Evolutionary conservation across 306 rosid species (phyloP).

Genomic region (Malus sieversii): DNA sequence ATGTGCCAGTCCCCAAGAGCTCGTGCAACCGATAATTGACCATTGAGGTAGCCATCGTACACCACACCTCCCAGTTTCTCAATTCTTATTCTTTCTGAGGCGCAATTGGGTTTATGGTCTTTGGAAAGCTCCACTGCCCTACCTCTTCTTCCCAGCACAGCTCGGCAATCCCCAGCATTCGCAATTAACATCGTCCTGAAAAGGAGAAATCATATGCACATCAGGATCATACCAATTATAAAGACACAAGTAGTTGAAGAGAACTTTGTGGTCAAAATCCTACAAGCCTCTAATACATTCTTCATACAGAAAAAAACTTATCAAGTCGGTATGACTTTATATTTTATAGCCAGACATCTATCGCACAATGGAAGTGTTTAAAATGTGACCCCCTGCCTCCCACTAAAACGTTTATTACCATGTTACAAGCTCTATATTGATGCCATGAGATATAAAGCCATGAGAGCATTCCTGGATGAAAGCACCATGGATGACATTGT

Average conservation of each 20-base stretch:
- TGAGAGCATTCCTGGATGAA: not conserved
- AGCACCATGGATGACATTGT: not conserved
- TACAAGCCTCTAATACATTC: not conserved
- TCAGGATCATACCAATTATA: not conserved
- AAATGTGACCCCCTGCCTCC: slow-evolving; percentile 4
- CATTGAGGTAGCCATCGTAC: slow-evolving; percentile 20
- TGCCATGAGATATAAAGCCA: not conserved
- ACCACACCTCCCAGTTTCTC: slow-evolving; percentile 19
- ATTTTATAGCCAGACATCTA: not conserved
- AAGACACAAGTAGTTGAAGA: too few relatives aligned
- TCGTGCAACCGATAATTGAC: slow-evolving; percentile 20
- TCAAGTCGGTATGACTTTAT: not conserved
- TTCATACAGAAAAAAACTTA: not conserved
- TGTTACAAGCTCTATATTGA: slow-evolving; percentile 1
- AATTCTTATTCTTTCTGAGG: slow-evolving; percentile 15
- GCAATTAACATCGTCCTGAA: slow-evolving; percentile 15
- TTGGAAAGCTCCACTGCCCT: slow-evolving; percentile 19
- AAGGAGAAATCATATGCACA: not conserved
- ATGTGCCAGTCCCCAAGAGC: slow-evolving; percentile 25
- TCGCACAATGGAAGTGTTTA: not conserved
- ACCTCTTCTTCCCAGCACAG: slow-evolving; percentile 25
- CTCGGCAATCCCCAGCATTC: slow-evolving; percentile 23
- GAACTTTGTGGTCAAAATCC: not conserved
- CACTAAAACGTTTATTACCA: not conserved
- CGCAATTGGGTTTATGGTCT: slow-evolving; percentile 21